These are phyloP conservation scores for Ascoidea tarda DNA, from an alignment of 805 yeast species.

Conservation along the genomic window DNA sequence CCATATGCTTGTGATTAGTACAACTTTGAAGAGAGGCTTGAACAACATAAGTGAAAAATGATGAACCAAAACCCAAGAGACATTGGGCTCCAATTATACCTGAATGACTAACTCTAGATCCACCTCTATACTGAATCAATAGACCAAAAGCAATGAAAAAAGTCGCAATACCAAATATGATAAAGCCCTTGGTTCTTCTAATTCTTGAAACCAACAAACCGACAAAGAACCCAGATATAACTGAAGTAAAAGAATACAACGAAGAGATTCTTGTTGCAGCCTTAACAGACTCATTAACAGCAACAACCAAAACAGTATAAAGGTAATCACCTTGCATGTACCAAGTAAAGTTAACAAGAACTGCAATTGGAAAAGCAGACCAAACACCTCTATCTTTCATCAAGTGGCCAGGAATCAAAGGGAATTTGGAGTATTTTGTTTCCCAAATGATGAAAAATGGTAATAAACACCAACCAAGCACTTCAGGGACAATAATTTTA, in stretches of 20 bases:
- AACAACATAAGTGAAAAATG: conserved; percentile 54
- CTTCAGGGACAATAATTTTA: conserved; percentile 53
- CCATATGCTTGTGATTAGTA: conserved; percentile 50
- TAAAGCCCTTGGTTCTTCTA: conserved; percentile 43
- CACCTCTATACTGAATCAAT: conserved; percentile 40
- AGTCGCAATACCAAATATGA: conserved; percentile 39
- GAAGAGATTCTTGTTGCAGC: conserved; percentile 56
- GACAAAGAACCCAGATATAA: conserved; percentile 40
- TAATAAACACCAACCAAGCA: conserved; percentile 45
- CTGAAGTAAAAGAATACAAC: conserved; percentile 52
- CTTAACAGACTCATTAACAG: conserved; percentile 38
- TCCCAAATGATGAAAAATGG: conserved; percentile 57
- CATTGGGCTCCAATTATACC: conserved; percentile 57
- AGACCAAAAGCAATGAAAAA: conserved; percentile 54
- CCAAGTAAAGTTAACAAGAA: conserved; percentile 46
- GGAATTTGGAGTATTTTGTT: conserved; percentile 35
- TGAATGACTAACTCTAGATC: conserved; percentile 24
- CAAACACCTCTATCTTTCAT: conserved; percentile 60
- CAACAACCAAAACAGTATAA: conserved; percentile 52
- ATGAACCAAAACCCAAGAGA: conserved; percentile 60
- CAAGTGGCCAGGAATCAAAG: conserved; percentile 44
- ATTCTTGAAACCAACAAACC: conserved; percentile 38
- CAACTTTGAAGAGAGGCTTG: conserved; percentile 48
- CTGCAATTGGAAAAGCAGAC: conserved; percentile 46
- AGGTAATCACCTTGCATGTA: conserved; percentile 59